A percentile compares a stretch with the other conserved stretches of the same genome.
Conservation (phyloP, 148 eudicot genomes). For the Cornus florida region DNA sequence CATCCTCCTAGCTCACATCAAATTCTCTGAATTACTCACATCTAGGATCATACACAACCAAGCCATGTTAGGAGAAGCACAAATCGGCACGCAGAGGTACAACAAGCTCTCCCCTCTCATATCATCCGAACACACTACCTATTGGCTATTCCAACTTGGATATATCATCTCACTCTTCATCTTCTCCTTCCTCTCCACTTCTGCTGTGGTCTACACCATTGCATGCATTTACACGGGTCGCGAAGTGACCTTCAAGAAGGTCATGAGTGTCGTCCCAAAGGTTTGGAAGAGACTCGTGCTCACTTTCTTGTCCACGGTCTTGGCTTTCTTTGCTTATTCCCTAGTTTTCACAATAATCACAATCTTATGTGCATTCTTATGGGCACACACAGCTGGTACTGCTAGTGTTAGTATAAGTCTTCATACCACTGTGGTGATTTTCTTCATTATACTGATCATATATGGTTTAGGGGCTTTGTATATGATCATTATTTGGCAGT, state of each 20-base stretch:
- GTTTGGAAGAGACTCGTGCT: too few relatives aligned
- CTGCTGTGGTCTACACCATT: constrained; percentile 20
- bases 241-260: constrained; percentile 9
- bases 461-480: constrained; percentile 6
- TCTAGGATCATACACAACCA: constrained; percentile 1
- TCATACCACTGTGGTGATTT: too few relatives aligned
- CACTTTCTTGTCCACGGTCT: constrained; percentile 10
- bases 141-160: constrained; percentile 4
- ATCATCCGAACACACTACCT: neutral
- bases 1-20: constrained; percentile 9
- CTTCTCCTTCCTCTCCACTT: constrained; percentile 20
- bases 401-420: too few relatives aligned
- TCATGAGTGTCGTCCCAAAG: too few relatives aligned
- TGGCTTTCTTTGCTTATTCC: neutral
- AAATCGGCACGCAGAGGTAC: neutral
- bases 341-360: neutral
- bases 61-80: neutral
- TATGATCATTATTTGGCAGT: constrained; percentile 16
- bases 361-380: neutral
- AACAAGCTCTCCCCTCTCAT: constrained; percentile 4
- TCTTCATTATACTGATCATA: neutral
- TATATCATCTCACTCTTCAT: constrained; percentile 12
- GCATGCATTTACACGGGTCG: constrained; percentile 17
- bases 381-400: too few relatives aligned
- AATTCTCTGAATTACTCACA: constrained; percentile 4